Conservation (phyloP, 768 basidiomycete genomes). For the Arthromyces matolae region DNA sequence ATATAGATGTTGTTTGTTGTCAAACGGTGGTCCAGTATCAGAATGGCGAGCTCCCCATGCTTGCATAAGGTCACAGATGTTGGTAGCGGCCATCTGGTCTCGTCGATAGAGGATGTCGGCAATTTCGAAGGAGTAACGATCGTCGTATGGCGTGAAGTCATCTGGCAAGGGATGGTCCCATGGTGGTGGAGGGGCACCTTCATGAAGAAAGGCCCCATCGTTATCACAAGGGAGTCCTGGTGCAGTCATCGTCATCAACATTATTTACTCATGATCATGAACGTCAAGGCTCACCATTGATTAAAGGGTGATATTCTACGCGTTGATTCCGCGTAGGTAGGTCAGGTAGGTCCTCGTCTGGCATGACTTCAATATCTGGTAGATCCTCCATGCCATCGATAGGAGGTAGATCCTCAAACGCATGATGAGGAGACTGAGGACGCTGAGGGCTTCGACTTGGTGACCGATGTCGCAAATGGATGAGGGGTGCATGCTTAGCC, state of each 20-base stretch:
- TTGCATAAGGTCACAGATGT: constrained; percentile 1
- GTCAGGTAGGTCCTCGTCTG: not conserved
- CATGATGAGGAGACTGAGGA: not conserved
- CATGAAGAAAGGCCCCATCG: not conserved
- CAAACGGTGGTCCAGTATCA: constrained; percentile 27
- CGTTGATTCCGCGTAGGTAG: not conserved
- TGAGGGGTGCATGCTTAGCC: not conserved
- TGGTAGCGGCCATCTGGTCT: constrained; percentile 4
- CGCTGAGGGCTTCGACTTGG: not conserved
- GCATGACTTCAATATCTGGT: not conserved
- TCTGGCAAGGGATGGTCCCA: not conserved
- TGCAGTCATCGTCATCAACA: too few relatives aligned
- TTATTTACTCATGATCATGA: not conserved
- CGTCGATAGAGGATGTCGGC: too few relatives aligned
- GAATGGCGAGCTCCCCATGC: constrained; percentile 11
- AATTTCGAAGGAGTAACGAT: not conserved
- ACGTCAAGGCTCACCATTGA: not conserved
- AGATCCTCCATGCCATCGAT: too few relatives aligned
- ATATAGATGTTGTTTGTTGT: constrained; percentile 27
- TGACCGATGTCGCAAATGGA: not conserved
- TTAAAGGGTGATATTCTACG: not conserved
- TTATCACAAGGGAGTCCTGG: constrained; percentile 3
- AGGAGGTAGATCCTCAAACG: too few relatives aligned
- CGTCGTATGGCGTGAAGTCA: constrained; percentile 1
- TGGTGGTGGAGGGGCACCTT: constrained; percentile 1